phyloP scores from a whole-genome alignment of 306 rosid species.

The Rosa chinensis region DNA sequence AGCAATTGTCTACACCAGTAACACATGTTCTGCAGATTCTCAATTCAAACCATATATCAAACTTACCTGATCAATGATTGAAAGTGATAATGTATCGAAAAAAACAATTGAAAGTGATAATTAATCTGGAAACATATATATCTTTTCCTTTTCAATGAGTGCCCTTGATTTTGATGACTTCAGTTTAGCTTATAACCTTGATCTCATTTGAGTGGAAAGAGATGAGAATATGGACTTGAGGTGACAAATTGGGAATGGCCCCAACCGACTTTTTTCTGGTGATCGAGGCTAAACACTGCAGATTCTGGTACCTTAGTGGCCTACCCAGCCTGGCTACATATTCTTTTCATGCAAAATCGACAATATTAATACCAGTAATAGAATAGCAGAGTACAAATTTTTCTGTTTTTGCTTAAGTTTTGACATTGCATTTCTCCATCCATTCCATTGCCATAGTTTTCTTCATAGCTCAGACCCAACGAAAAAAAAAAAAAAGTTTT shows the following conservation, averaged over 20 bases:
- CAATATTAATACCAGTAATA: not conserved
- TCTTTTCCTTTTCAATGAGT: not conserved
- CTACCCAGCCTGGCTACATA: not conserved
- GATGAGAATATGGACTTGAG: not conserved
- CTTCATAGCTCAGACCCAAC: not conserved
- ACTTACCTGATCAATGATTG: not conserved
- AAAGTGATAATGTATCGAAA: too few species aligned
- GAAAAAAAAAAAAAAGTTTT: too few species aligned
- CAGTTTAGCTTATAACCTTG: not conserved
- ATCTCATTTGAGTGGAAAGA: not conserved
- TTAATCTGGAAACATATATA: too few species aligned
- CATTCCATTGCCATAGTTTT: not conserved
- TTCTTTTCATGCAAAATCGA: not conserved
- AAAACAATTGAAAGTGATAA: not conserved
- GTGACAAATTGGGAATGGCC: not conserved
- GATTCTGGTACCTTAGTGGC: not conserved
- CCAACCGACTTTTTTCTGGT: conserved; percentile 6
- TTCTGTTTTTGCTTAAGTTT: not conserved
- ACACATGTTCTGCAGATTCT: too few species aligned
- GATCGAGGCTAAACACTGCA: conserved; percentile 10
- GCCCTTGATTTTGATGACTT: not conserved
- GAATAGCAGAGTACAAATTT: not conserved
- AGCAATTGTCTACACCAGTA: too few species aligned
- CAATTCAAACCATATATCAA: not conserved
- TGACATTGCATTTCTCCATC: not conserved